phyloP scores from a whole-genome alignment of 2,329 filamentous ascomycete genomes.

The Camillea tinctor region DNA sequence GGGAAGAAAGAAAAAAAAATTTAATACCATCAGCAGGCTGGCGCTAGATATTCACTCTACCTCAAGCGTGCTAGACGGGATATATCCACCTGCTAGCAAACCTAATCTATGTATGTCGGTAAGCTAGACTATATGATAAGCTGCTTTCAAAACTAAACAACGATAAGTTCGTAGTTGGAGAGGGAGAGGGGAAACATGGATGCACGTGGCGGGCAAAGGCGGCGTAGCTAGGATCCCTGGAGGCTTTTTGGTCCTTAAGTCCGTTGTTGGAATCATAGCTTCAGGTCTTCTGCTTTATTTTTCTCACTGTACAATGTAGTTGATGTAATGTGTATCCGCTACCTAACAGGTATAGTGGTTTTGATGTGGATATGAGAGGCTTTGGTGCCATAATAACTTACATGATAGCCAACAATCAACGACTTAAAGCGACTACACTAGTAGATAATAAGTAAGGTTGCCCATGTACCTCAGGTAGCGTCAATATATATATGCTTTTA shows the following conservation, averaged over 20 bases:
- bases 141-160: not conserved
- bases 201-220: not conserved
- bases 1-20: not conserved
- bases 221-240: not conserved
- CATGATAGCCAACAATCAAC: not conserved
- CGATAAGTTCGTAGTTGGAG: not conserved
- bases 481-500: no score
- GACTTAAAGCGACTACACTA: no score
- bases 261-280: not conserved
- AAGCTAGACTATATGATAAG: not conserved
- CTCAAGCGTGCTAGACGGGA: no score
- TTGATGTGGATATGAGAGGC: not conserved
- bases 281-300: not conserved
- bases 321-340: not conserved
- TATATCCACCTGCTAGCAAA: not conserved
- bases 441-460: no score
- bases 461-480: no score
- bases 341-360: not conserved
- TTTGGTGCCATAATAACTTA: no score
- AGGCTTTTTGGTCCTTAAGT: not conserved
- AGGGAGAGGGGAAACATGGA: not conserved
- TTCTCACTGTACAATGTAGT: not conserved
- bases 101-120: not conserved
- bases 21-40: no score
- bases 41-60: not conserved